These are phyloP conservation scores for Paramecium biaurelia DNA, from an alignment of 73 alveolate genomes.

Conservation along the genomic window DNA sequence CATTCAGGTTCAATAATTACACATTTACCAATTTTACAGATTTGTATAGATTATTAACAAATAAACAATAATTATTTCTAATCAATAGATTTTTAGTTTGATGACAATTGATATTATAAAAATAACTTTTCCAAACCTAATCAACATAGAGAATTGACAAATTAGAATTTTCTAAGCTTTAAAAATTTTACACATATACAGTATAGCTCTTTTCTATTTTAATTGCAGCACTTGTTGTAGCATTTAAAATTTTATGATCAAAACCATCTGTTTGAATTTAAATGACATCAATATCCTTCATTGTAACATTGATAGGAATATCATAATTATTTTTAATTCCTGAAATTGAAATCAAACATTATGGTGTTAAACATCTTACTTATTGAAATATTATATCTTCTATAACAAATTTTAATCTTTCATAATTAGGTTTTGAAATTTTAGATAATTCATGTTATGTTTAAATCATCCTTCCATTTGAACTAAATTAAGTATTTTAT, in stretches of 20 bases:
- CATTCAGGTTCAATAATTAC: background rate
- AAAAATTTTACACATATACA: background rate
- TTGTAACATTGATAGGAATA: background rate
- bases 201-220: background rate
- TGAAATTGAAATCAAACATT: background rate
- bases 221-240: conserved; percentile 37
- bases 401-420: background rate
- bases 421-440: background rate
- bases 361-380: background rate
- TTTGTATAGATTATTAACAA: background rate
- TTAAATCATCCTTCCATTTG: background rate
- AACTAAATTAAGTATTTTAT: background rate
- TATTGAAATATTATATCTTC: background rate
- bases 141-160: background rate
- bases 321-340: background rate
- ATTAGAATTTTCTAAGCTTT: background rate
- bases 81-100: background rate
- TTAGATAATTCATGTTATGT: background rate
- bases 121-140: background rate
- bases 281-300: background rate
- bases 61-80: background rate
- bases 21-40: background rate
- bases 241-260: background rate
- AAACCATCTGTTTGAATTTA: background rate
- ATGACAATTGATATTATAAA: background rate